Conservation (phyloP, 768 basidiomycete genomes). For the Naganishia friedmannii region DNA sequence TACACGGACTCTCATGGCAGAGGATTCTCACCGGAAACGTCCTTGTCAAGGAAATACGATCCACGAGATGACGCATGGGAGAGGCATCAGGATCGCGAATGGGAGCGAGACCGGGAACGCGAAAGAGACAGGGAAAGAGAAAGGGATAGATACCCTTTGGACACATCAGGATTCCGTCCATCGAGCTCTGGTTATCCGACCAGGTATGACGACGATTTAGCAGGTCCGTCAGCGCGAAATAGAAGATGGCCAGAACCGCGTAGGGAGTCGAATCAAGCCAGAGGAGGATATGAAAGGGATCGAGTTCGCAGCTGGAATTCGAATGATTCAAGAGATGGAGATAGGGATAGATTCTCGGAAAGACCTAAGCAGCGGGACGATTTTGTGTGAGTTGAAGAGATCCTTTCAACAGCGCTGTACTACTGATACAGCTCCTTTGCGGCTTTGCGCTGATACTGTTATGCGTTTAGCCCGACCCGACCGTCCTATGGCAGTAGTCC, state of each 20-base stretch:
- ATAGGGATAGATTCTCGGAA: neutral
- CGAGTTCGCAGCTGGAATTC: slow-evolving; percentile 8
- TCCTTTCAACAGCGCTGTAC: neutral
- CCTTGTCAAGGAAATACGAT: neutral
- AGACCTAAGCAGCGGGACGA: neutral
- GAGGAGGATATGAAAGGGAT: neutral
- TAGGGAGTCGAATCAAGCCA: neutral
- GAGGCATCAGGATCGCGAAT: neutral
- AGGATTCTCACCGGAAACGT: neutral
- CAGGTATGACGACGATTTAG: slow-evolving; percentile 8
- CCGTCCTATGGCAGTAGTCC: neutral
- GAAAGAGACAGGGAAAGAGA: slow-evolving; percentile 6
- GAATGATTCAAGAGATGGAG: neutral
- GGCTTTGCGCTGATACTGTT: neutral
- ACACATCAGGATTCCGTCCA: slow-evolving; percentile 1
- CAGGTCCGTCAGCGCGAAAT: neutral
- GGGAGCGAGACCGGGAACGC: slow-evolving; percentile 15
- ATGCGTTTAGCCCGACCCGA: neutral
- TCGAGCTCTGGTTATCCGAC: neutral
- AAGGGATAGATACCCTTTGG: slow-evolving; percentile 11
- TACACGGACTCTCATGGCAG: neutral
- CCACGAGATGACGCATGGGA: slow-evolving; percentile 1
- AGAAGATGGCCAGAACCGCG: neutral
- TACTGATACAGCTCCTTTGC: neutral
- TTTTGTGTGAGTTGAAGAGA: neutral